Evolutionary conservation across 305 asterid genomes (phyloP).

Genomic region (Plantago coronopus): DNA sequence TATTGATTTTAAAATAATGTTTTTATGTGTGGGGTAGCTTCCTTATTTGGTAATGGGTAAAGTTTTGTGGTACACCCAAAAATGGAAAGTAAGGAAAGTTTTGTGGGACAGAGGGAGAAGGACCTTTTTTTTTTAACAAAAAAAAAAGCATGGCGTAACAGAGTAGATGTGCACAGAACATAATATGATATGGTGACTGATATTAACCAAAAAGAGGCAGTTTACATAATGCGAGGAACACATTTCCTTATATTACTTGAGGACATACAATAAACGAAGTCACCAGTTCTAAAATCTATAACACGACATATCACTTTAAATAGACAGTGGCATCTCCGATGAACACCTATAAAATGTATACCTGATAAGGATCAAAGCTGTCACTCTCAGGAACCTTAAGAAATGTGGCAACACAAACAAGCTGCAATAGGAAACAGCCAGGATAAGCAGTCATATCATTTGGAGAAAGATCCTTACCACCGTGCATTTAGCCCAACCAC

Average conservation of each 20-base stretch:
- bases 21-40: no score
- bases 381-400: conserved; percentile 93
- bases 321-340: not conserved
- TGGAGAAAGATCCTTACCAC: not conserved
- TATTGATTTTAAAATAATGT: no score
- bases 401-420: conserved; percentile 96
- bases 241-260: not conserved
- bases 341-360: conserved; percentile 21
- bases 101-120: no score
- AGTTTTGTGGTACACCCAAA: no score
- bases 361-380: conserved; percentile 94
- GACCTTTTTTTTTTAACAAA: no score
- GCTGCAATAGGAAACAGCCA: conserved; percentile 40
- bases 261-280: conserved; percentile 7
- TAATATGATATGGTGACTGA: not conserved
- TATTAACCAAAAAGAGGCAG: not conserved
- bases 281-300: not conserved
- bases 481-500: not conserved
- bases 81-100: no score
- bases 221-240: not conserved
- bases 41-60: no score
- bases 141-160: not conserved
- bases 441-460: conserved; percentile 6
- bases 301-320: not conserved
- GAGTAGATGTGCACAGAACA: not conserved